Evolutionary conservation across 2,329 filamentous ascomycete species (phyloP).

Genomic region (Paecilomyces dactylethromorphus): DNA sequence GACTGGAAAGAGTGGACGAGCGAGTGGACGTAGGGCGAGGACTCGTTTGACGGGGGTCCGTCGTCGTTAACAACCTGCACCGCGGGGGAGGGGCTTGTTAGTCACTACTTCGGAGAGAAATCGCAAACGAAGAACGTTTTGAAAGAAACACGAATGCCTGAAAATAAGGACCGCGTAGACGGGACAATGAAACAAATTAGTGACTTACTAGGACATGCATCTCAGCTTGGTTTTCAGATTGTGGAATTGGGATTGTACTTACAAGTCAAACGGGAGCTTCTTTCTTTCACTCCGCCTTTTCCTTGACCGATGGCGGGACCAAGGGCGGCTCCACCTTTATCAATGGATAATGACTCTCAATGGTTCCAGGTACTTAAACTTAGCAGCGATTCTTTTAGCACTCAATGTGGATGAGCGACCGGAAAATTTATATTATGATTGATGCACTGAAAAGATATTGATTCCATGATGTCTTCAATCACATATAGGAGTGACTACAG

Average conservation of each 20-base stretch:
- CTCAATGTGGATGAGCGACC: background rate
- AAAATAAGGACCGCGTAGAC: background rate
- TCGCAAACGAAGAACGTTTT: background rate
- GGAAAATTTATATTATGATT: background rate
- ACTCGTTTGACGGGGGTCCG: constrained; percentile 69
- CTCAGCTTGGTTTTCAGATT: constrained; percentile 2
- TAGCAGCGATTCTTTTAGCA: background rate
- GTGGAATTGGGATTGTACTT: background rate
- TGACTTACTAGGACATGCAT: constrained; percentile 48
- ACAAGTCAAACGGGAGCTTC: background rate
- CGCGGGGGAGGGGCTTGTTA: constrained; percentile 2
- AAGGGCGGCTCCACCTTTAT: constrained; percentile 10
- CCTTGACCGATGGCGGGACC: background rate
- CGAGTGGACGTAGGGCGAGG: constrained; percentile 73
- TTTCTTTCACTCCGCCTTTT: background rate
- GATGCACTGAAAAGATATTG: background rate
- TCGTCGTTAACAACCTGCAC: constrained; percentile 61
- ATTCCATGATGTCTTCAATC: background rate
- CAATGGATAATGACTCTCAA: constrained; percentile 7
- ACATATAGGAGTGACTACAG: background rate
- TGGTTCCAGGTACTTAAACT: background rate
- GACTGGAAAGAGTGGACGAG: constrained; percentile 64
- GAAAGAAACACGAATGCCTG: background rate
- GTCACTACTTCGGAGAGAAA: constrained; percentile 1
- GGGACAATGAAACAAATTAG: background rate